Evolutionary conservation across 176 grass and related monocot species (phyloP), one percentile per base, ranked within the genome.

Genomic region (Triticum turgidum): DNA sequence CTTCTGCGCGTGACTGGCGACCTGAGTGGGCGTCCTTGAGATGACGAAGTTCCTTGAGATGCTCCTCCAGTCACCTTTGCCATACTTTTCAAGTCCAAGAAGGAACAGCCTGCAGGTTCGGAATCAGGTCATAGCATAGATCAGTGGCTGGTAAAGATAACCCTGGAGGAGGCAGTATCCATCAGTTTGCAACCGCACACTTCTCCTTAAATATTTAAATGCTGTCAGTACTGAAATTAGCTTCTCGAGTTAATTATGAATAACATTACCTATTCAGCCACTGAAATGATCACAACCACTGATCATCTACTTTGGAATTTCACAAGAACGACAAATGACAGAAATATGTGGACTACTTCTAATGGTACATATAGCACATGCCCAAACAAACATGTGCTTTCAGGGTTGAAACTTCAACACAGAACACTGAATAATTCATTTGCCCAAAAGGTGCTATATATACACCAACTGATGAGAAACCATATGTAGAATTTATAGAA

Each of bases 31-130:
- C 7, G 96, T 98, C 82, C 96, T 92, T 34, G 96, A 98, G 86
- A 98, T 98, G 59, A 98, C 93, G 69, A 96, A 98, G 90, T 98
- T 98, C 3, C 96, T 89, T 35, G 96, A 98, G 78, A 98, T 98
- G 70, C 96, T 98, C 61, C 96, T 82, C 96, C 96, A 98, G 11
- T 98, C 96, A 86, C 96, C 96, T 86, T 98, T 98, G 14, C 96
- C 96, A 24, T 94, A 96, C 77, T 98, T 96, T 63, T 98, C 96
- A 52, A 98, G 96, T 54, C 96, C 93, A 80, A 96, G 94, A 82
- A 98, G 92, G 76, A 98, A 98, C 65, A 98, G 75, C 66, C 96
- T 98, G 86, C 76, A 72, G 74, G 83, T 85, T 65, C 11, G 67
- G 76, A 84, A 87, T 30, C 29, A 90, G 68, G 63, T 34, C 58